phyloP scores from a whole-genome alignment of 2,329 filamentous ascomycete genomes.

The Periconia sp. region DNA sequence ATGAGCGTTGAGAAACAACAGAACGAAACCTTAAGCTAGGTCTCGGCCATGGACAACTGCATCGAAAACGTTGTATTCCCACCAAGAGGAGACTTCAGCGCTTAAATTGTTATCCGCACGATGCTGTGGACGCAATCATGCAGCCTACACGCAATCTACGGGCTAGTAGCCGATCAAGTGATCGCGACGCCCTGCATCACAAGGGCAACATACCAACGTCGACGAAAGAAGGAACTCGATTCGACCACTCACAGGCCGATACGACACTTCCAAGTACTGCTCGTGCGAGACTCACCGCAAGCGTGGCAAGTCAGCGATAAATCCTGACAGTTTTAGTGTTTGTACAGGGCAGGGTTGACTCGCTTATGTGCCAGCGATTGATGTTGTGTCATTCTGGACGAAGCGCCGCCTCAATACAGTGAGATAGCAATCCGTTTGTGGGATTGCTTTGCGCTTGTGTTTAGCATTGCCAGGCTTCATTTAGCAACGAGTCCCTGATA shows the following conservation, averaged over 20 bases:
- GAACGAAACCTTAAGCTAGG: background rate
- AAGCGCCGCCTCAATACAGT: background rate
- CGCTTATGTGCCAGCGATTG: background rate
- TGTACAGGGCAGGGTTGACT: background rate
- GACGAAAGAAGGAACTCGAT: background rate
- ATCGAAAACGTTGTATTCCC: background rate
- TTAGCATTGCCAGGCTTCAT: background rate
- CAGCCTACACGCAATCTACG: background rate
- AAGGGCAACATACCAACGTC: background rate
- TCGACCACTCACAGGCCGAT: background rate
- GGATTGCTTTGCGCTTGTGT: no score
- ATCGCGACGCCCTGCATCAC: background rate
- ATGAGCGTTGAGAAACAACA: background rate
- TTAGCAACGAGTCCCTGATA: background rate
- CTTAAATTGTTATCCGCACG: background rate
- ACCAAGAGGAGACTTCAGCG: background rate
- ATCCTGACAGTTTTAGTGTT: background rate
- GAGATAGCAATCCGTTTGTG: no score
- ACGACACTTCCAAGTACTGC: background rate
- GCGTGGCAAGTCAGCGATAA: background rate
- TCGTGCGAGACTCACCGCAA: constrained; percentile 1
- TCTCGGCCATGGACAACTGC: background rate
- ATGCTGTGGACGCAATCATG: background rate
- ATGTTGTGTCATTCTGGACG: background rate
- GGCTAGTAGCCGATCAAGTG: background rate